Base-by-base conservation (phyloP, 352 stramenopile genomes). In the Pythium apleroticum region DNA sequence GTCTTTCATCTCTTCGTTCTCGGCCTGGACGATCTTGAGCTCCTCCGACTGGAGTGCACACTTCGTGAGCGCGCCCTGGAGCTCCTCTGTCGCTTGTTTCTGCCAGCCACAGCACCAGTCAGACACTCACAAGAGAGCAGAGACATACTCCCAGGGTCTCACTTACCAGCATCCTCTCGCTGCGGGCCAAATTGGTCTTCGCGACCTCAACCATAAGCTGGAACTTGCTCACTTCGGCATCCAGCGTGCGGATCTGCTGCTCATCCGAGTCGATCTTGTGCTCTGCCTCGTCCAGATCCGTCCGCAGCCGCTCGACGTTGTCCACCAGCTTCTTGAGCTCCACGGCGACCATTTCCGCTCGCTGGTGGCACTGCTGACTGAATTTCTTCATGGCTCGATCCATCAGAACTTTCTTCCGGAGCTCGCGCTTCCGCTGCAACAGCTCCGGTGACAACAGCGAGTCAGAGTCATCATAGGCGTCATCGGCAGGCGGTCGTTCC, bases 311-410 rank as follows among this genome's bases (percentile, higher is more conserved):
- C 39, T 84, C 73, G 22, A 81, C 58, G 12, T 45, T 75, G 20
- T 83, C 76, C 48, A 63, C 68, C 30, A 90, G 56, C 54, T 78
- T 87, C 35, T 78, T 72, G 60, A 91, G 62, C 61, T 93, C 82
- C 15, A 88, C 52, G 33, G 57, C 65, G 45, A 93, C 74, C 14
- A 91, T 71, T 57, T 87, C 77, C 5, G 76, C 76, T 6, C 82
- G 73, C 63, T 76, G 78, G 57, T 85, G 77, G 41, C 84, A 91
- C 61, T 78, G 57, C 49, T 90, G 82, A 1, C 61, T 75, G 64
- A 91, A 85, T 55, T 88, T 89, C 19, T 88, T 84, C 71, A 89
- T 82, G 10, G 73, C 72, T 62, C 88, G 89, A 31, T 93, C 85
- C 78, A 88, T 76, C 25, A 89, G 57, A 22, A 90, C 78, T 52